Evolutionary conservation across 495 filamentous ascomycete species (phyloP).

Genomic region (Wilcoxina mikolae): DNA sequence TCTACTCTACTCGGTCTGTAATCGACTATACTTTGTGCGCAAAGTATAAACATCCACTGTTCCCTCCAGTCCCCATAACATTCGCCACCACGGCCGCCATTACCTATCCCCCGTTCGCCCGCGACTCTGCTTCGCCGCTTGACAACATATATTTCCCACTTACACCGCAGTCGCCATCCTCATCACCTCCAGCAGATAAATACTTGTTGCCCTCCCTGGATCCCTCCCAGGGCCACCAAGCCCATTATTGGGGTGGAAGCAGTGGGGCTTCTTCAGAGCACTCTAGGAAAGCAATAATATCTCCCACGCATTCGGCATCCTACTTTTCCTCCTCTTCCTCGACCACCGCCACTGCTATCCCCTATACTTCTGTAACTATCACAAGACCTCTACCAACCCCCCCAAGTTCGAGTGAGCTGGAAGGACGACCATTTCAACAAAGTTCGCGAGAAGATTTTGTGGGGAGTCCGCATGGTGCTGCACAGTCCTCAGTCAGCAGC

Average conservation of each 20-base stretch:
- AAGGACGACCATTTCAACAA: constrained; percentile 18
- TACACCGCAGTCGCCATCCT: constrained; percentile 24
- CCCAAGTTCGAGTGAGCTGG: constrained; percentile 22
- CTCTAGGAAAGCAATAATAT: not conserved
- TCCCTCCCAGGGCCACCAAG: constrained; percentile 28
- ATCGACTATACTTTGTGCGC: constrained; percentile 21
- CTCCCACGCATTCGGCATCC: constrained; percentile 1
- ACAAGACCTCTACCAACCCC: constrained; percentile 24
- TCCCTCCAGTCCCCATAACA: constrained; percentile 13
- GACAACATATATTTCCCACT: constrained; percentile 23
- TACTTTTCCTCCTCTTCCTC: constrained; percentile 15
- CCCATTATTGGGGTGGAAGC: constrained; percentile 28
- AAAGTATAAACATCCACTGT: constrained; percentile 18
- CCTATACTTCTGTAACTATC: constrained; percentile 17
- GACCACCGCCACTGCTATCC: constrained; percentile 17
- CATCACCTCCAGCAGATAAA: constrained; percentile 24
- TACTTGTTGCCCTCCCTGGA: constrained; percentile 28
- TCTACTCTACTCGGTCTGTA: too few species aligned
- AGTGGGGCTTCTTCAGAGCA: not conserved
- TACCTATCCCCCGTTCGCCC: constrained; percentile 27
- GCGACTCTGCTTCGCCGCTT: constrained; percentile 20
- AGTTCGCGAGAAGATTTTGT: constrained; percentile 20
- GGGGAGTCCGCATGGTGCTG: constrained; percentile 20
- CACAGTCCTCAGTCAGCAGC: constrained; percentile 21
- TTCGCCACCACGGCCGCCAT: constrained; percentile 25